Evolutionary conservation across 148 eudicot species (phyloP).

Genomic region (Fagopyrum tataricum): DNA sequence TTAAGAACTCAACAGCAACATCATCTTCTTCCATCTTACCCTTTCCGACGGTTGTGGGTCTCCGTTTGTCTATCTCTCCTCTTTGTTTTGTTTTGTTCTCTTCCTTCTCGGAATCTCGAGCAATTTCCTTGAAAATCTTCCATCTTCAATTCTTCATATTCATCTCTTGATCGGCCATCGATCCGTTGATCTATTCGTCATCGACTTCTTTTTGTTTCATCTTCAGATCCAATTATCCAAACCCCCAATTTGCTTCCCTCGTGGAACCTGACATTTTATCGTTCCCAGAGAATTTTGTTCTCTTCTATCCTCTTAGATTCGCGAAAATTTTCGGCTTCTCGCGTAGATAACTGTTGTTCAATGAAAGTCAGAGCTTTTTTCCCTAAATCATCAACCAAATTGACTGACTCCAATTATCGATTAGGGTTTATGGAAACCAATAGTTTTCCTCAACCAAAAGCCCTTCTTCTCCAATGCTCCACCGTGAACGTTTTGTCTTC

Average conservation of each 20-base stretch:
- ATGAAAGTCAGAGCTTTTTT: too few relatives aligned
- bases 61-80: neutral
- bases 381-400: too few relatives aligned
- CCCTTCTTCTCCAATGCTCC: too few relatives aligned
- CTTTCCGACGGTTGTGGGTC: neutral
- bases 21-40: neutral
- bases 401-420: too few relatives aligned
- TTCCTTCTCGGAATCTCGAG: neutral
- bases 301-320: neutral
- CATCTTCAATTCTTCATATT: neutral
- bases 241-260: slow-evolving; percentile 3
- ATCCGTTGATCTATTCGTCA: neutral
- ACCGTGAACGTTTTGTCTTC: too few relatives aligned
- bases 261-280: neutral
- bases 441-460: too few relatives aligned
- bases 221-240: slow-evolving; percentile 3
- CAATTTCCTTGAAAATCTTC: slow-evolving; percentile 1
- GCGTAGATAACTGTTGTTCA: too few relatives aligned
- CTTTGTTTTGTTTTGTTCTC: neutral
- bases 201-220: neutral
- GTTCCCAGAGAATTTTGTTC: neutral
- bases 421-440: too few relatives aligned
- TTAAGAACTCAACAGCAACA: too few relatives aligned
- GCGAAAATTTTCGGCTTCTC: too few relatives aligned
- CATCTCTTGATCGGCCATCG: neutral